Base-by-base conservation (phyloP, 495 filamentous ascomycete genomes). In the Daldinia grandis region DNA sequence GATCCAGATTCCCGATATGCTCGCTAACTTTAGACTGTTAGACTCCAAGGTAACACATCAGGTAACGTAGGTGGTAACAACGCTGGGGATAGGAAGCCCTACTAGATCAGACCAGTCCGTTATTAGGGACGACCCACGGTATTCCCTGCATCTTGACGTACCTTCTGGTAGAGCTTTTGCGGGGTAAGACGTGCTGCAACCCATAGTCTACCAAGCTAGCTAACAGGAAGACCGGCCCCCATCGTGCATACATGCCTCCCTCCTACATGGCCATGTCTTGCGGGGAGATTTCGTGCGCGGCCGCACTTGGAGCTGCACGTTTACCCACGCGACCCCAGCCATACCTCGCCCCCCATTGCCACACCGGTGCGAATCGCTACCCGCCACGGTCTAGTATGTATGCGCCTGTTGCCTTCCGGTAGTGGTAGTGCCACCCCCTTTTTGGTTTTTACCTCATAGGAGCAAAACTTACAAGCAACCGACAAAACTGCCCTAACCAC, bases 241-340 rank as follows among this genome's bases (percentile, higher is more conserved):
- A 68, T 68, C 50, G 62, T 73, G 62, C 59, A 60, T 68, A 59
- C 53, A 56, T 56, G 15, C 9, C 9, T 25, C 0, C 6, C 10
- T 51, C 24, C 24, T 53, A 44, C 42, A 12, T 47, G 42, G 7
- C 42, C 42, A 12, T 47, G 42, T 25, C 49, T 53, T 8, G 49
- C 4, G 49, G 53, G 68, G 33, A 58, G 31, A 47, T 58, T 66
- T 58, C 25, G 58, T 44, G 51, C 57, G 53, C 58, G 40, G 62
- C 50, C 62, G 21, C 54, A 65, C 65, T 71, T 37, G 38, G 49
- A 71, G 42, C 42, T 72, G 65, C 70, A 74, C 62, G 54, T 70
- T 70, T 69, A 69, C 70, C 70, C 75, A 75, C 75, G 75, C 72
- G 68, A 77, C 75, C 73, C 49, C 24, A 58, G 64, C 74, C 53